These are phyloP conservation scores for Penicillium bialowiezense DNA, from an alignment of 495 filamentous ascomycete genomes.

Conservation along the genomic window DNA sequence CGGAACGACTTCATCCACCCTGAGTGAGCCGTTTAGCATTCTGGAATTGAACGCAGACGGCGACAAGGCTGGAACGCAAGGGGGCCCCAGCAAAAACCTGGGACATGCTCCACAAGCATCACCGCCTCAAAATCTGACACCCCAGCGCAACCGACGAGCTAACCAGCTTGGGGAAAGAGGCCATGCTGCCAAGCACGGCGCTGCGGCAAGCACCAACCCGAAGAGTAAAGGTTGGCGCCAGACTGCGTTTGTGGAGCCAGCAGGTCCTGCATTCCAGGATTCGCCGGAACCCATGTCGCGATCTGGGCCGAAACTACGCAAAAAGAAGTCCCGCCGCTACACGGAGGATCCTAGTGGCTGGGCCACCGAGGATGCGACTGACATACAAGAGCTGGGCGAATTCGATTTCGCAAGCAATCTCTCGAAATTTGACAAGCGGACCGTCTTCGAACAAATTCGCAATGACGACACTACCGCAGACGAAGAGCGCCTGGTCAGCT, in stretches of 20 bases:
- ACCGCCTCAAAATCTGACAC: slow-evolving; percentile 15
- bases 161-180: slow-evolving; percentile 22
- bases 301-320: slow-evolving; percentile 43
- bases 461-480: slow-evolving; percentile 86
- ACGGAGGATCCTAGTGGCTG: slow-evolving; percentile 76
- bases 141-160: slow-evolving; percentile 34
- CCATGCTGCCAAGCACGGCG: slow-evolving; percentile 31
- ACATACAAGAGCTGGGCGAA: slow-evolving; percentile 92
- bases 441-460: slow-evolving; percentile 82
- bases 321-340: slow-evolving; percentile 52
- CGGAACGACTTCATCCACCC: slow-evolving; percentile 25
- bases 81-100: slow-evolving; percentile 16
- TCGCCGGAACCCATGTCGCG: slow-evolving; percentile 22
- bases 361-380: slow-evolving; percentile 94
- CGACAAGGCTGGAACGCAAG: slow-evolving; percentile 4
- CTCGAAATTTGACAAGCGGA: slow-evolving; percentile 90
- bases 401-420: slow-evolving; percentile 89
- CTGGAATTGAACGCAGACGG: slow-evolving; percentile 33
- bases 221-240: slow-evolving; percentile 76
- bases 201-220: slow-evolving; percentile 36
- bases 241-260: slow-evolving; percentile 70
- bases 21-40: slow-evolving; percentile 44
- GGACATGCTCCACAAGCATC: slow-evolving; percentile 15
- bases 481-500: slow-evolving; percentile 80
- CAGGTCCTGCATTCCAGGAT: slow-evolving; percentile 14